Conservation (phyloP, 2,329 filamentous ascomycete genomes). For the Colletotrichum liriopes region DNA sequence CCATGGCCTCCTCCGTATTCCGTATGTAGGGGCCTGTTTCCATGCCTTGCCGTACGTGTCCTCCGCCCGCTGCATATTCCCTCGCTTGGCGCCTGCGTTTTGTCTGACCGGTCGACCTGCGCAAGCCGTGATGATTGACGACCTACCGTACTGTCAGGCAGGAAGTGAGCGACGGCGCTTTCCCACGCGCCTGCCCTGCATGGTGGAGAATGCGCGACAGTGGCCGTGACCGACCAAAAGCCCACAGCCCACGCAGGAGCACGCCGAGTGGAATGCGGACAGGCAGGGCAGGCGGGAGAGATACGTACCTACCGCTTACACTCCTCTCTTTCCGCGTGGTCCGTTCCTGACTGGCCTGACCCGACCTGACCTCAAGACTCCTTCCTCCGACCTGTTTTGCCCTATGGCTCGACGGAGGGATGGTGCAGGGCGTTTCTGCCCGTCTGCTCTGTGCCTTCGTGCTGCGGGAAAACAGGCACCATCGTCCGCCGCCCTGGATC, state of each 20-base stretch:
- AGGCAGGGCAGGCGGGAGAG: not conserved
- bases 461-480: not conserved
- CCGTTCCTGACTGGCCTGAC: not conserved
- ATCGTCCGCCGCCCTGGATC: not conserved
- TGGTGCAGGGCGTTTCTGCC: not conserved
- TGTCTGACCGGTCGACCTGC: conserved; percentile 19
- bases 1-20: not conserved
- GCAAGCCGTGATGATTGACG: not conserved
- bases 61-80: conserved; percentile 17
- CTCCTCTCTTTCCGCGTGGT: not conserved
- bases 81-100: conserved; percentile 29
- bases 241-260: not conserved
- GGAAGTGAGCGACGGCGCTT: not conserved
- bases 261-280: not conserved
- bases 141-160: not conserved
- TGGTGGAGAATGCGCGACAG: conserved; percentile 20
- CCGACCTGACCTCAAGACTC: not conserved
- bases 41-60: not conserved
- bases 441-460: not conserved
- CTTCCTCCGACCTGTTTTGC: not conserved
- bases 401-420: not conserved
- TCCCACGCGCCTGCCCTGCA: conserved; percentile 7
- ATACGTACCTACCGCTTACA: not conserved
- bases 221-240: not conserved
- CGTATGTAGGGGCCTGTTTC: conserved; percentile 1